Percentiles rank a stretch among this genome's conserved stretches.
phyloP scores from a whole-genome alignment of 306 rosid species.

The Elaeagnus macrophylla region DNA sequence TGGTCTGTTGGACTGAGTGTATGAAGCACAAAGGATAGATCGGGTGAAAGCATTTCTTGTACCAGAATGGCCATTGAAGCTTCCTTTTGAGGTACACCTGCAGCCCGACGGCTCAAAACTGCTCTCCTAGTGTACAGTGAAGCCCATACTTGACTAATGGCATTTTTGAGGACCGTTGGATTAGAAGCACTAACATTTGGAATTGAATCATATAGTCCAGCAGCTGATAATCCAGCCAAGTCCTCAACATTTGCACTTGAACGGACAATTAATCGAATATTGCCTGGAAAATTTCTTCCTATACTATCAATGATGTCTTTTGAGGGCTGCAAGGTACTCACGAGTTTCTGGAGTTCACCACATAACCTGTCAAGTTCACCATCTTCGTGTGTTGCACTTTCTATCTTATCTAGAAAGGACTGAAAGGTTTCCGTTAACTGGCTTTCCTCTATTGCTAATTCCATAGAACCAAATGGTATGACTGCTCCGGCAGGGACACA shows the following conservation, averaged over 20 bases:
- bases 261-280: conserved; percentile 70
- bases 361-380: conserved; percentile 67
- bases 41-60: conserved; percentile 96
- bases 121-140: conserved; percentile 87
- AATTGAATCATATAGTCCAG: conserved; percentile 90
- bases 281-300: conserved; percentile 52
- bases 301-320: conserved; percentile 50
- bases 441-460: conserved; percentile 58
- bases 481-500: conserved; percentile 81
- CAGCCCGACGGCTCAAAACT: conserved; percentile 71
- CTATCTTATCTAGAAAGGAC: conserved; percentile 51
- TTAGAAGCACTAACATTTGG: conserved; percentile 83
- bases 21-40: conserved; percentile 82
- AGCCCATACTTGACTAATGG: conserved; percentile 80
- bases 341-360: conserved; percentile 63
- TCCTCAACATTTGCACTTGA: conserved; percentile 97
- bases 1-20: conserved; percentile 62
- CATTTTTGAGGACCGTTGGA: conserved; percentile 55
- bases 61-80: conserved; percentile 88
- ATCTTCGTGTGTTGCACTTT: conserved; percentile 52
- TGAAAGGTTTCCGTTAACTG: conserved; percentile 49
- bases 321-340: conserved; percentile 58
- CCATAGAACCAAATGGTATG: conserved; percentile 93
- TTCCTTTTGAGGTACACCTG: conserved; percentile 72
- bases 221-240: conserved; percentile 96